Conservation (phyloP, 2,329 filamentous ascomycete species). For the Pleochaeta shiraiana region DNA sequence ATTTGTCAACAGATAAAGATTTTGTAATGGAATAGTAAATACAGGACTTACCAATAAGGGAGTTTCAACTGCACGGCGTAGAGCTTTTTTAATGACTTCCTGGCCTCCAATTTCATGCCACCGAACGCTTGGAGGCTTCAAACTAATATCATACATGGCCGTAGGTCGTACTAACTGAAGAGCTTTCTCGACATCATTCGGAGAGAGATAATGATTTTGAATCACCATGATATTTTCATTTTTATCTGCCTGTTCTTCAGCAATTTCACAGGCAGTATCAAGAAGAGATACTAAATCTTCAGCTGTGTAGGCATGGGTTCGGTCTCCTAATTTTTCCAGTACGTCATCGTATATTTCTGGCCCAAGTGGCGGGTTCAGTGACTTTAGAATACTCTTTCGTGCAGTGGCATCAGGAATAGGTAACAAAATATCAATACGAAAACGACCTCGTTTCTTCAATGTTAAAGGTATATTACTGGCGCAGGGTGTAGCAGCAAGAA, state of each 20-base stretch:
- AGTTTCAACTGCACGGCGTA: constrained; percentile 24
- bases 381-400: constrained; percentile 51
- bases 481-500: constrained; percentile 56
- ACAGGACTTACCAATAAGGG: constrained; percentile 13
- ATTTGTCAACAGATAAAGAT: constrained; percentile 5
- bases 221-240: background rate
- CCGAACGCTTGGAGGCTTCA: constrained; percentile 66
- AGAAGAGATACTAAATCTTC: constrained; percentile 50
- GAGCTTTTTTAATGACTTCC: constrained; percentile 43
- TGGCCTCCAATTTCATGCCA: constrained; percentile 86
- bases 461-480: constrained; percentile 47
- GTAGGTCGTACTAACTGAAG: constrained; percentile 52
- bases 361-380: constrained; percentile 23
- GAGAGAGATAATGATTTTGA: constrained; percentile 11
- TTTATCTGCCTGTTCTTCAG: constrained; percentile 11
- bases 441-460: constrained; percentile 41
- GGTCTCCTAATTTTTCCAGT: constrained; percentile 40
- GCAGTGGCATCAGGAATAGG: constrained; percentile 52
- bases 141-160: constrained; percentile 72
- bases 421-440: constrained; percentile 47
- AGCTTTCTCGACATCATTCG: constrained; percentile 39
- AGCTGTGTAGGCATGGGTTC: constrained; percentile 74
- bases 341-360: constrained; percentile 28
- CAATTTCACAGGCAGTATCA: constrained; percentile 25
- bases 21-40: background rate